Evolutionary conservation across 108 stramenopile species (phyloP).

Genomic region (Bacterosira constricta): DNA sequence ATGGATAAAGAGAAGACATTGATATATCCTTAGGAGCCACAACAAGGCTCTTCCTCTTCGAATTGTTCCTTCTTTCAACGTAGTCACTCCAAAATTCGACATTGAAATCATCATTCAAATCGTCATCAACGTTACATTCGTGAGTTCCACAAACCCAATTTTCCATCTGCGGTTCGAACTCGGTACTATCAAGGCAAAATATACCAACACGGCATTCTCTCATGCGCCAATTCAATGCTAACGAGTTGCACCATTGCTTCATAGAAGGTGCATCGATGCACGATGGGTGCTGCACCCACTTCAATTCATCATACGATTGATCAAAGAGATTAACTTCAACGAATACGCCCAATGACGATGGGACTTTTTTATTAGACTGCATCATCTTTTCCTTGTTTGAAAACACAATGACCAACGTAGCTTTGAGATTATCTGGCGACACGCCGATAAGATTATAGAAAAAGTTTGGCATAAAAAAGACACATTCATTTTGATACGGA

Average conservation of each 20-base stretch:
- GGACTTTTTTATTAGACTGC: slow-evolving; percentile 17
- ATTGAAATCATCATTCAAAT: slow-evolving; percentile 59
- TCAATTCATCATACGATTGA: slow-evolving; percentile 58
- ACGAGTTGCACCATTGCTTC: slow-evolving; percentile 57
- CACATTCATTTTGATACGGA: slow-evolving; percentile 25
- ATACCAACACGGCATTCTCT: slow-evolving; percentile 53
- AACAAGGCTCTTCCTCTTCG: background rate
- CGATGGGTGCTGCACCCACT: slow-evolving; percentile 60
- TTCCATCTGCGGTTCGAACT: slow-evolving; percentile 24
- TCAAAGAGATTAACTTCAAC: slow-evolving; percentile 54
- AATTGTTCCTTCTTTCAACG: background rate
- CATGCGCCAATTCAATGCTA: slow-evolving; percentile 71
- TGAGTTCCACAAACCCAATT: slow-evolving; percentile 48
- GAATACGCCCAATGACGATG: slow-evolving; percentile 63
- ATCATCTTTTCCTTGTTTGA: slow-evolving; percentile 43
- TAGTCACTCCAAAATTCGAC: slow-evolving; percentile 50
- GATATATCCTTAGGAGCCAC: slow-evolving; percentile 56
- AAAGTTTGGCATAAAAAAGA: slow-evolving; percentile 52
- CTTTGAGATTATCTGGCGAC: slow-evolving; percentile 34
- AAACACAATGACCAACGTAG: slow-evolving; percentile 62
- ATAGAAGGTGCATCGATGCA: slow-evolving; percentile 20
- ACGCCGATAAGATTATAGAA: slow-evolving; percentile 67
- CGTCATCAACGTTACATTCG: slow-evolving; percentile 61
- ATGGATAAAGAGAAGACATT: slow-evolving; percentile 62
- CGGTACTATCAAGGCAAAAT: slow-evolving; percentile 39